Base-by-base conservation (phyloP, 179 eudicot species). In the Corrigiola litoralis region DNA sequence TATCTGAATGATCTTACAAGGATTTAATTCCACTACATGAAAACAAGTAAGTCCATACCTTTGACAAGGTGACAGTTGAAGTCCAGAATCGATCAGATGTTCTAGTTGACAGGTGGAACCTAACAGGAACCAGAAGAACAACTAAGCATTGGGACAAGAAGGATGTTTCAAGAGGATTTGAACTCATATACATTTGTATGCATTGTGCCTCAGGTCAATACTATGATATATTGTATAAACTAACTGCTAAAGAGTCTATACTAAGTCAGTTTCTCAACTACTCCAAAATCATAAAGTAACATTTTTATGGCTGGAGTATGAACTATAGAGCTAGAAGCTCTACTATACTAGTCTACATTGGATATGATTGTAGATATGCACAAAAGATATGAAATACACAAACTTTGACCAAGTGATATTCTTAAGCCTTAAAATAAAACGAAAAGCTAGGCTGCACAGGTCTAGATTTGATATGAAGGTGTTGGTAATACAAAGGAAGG, bases 71-170 rank as follows among this genome's bases (percentile, higher is more conserved):
- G 72, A 92, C 87, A n/a, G 82, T 70, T 33, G 98, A 84, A 68
- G 67, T 63, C 79, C 77, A 80, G 72, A 84, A 86, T 38, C 75
- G 85, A 66, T 86, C 73, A 61, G 91, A 82, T 66, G 95, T 87
- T 73, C 98, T 79, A 38, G 95, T 86, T 55, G 95, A 84, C 82
- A 90, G 51, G 76, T 92, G 84, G 78, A 90, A 90, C 87, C 98
- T 92, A 62, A 58, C 33, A 67, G 66, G 57, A 55, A 74, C 55
- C 60, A 69, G 27, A 44, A 23, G 11, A 79, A 64, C 52, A 41
- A 41, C 24, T n/a, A 46, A 69, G 59, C 38, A 1, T 7, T 14
- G 13, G 37, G 6, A 28, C 31, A 20, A 49, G 34, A 62, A 16
- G 44, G 31, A 6, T 9, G 17, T 20, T 34, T 24, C 17, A 47